Percentiles rank a stretch among this genome's conserved stretches.
phyloP scores from a whole-genome alignment of 2,329 filamentous ascomycete species.

The Trichoderma sp. region DNA sequence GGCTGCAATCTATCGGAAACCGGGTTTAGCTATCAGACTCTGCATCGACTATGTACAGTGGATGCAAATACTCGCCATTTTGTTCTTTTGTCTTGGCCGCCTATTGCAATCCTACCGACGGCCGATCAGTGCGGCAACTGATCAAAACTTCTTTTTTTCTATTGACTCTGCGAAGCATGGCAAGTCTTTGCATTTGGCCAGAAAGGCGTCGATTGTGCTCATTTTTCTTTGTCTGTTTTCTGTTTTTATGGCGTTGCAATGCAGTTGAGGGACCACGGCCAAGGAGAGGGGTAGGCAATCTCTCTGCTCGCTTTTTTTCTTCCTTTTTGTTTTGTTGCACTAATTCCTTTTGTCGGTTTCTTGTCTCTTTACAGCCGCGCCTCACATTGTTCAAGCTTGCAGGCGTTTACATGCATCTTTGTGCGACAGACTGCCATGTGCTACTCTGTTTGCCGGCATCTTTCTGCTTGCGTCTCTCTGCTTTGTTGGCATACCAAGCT shows the following conservation, averaged over 20 bases:
- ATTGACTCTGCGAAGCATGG: slow-evolving; percentile 40
- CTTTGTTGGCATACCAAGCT: not conserved
- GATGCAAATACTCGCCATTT: not conserved
- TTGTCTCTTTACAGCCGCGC: not conserved
- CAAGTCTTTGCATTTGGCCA: slow-evolving; percentile 35
- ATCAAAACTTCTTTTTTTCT: not conserved
- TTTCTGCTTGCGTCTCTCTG: no score
- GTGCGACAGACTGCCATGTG: not conserved
- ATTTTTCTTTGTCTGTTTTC: slow-evolving; percentile 28
- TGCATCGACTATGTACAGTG: not conserved
- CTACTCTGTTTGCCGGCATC: not conserved
- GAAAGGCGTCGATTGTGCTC: slow-evolving; percentile 27
- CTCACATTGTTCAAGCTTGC: not conserved
- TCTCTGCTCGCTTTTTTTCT: slow-evolving; percentile 6
- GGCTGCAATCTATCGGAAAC: not conserved
- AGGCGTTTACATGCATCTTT: slow-evolving; percentile 14
- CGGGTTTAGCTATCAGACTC: not conserved
- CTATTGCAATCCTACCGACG: not conserved
- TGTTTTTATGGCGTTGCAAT: slow-evolving; percentile 35
- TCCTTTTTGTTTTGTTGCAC: slow-evolving; percentile 19
- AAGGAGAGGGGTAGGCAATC: slow-evolving; percentile 13
- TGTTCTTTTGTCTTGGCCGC: not conserved
- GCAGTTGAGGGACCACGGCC: slow-evolving; percentile 11
- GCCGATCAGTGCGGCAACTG: not conserved
- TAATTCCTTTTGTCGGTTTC: not conserved